Evolutionary conservation across 306 rosid genomes (phyloP).

Genomic region (Glycine soja): DNA sequence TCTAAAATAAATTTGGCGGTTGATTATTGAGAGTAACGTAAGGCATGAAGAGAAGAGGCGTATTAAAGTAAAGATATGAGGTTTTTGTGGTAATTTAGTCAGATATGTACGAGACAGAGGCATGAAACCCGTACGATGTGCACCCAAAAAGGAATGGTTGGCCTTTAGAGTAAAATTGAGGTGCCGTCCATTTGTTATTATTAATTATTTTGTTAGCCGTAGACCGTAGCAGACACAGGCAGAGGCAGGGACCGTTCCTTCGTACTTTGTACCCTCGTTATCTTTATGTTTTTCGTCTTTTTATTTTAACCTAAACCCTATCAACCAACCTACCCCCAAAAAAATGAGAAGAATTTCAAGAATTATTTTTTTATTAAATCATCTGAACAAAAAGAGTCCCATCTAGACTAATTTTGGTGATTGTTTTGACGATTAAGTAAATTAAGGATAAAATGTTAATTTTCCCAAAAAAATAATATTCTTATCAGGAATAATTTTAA

Average conservation of each 20-base stretch:
- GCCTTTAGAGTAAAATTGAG: conserved; percentile 41
- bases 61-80: not conserved
- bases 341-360: too few relatives aligned
- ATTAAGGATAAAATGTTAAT: too few relatives aligned
- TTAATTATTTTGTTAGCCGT: not conserved
- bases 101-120: conserved; percentile 14
- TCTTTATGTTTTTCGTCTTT: not conserved
- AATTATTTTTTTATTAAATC: too few relatives aligned
- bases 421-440: too few relatives aligned
- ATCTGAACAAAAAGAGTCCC: too few relatives aligned
- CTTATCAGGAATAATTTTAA: too few relatives aligned
- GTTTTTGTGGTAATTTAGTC: not conserved
- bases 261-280: conserved; percentile 31
- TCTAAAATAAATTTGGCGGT: too few relatives aligned
- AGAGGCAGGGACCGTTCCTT: conserved; percentile 29
- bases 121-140: not conserved
- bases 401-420: too few relatives aligned
- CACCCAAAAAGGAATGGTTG: conserved; percentile 36
- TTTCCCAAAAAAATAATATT: too few relatives aligned
- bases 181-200: conserved; percentile 23
- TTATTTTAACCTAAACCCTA: not conserved
- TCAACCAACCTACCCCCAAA: too few relatives aligned
- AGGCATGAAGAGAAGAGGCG: too few relatives aligned
- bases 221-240: not conserved
- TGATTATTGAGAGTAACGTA: too few relatives aligned